Conservation (phyloP, 2,329 filamentous ascomycete species). For the Chaetomium sp. region DNA sequence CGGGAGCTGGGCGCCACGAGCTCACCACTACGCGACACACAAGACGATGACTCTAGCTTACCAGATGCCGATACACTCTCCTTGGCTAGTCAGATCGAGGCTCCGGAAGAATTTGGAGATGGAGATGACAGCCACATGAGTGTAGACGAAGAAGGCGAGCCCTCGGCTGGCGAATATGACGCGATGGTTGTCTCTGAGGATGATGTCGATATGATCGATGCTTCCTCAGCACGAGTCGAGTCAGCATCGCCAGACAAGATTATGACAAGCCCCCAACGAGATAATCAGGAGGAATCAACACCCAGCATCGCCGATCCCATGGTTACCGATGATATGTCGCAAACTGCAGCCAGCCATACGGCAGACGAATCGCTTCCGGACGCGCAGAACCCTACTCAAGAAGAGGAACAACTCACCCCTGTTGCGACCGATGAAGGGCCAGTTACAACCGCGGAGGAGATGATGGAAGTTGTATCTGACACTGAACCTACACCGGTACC, state of each 20-base stretch:
- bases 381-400: background rate
- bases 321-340: slow-evolving; percentile 2
- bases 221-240: background rate
- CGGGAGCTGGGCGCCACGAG: background rate
- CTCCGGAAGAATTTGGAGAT: slow-evolving; percentile 4
- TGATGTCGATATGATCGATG: slow-evolving; percentile 16
- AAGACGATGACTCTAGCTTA: slow-evolving; percentile 1
- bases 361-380: background rate
- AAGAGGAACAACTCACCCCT: background rate
- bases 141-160: background rate
- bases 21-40: background rate
- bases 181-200: background rate
- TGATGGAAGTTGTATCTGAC: too few species aligned
- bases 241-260: slow-evolving; percentile 1
- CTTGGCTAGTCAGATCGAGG: slow-evolving; percentile 13
- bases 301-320: background rate
- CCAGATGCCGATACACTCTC: slow-evolving; percentile 11
- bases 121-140: slow-evolving; percentile 10
- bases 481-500: too few species aligned
- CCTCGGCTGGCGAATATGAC: background rate
- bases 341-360: background rate
- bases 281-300: background rate
- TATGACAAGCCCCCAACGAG: background rate
- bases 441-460: background rate
- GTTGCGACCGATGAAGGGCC: background rate